Base-by-base conservation (phyloP, 805 yeast species). In the Cyberlindnera suaveolens region DNA sequence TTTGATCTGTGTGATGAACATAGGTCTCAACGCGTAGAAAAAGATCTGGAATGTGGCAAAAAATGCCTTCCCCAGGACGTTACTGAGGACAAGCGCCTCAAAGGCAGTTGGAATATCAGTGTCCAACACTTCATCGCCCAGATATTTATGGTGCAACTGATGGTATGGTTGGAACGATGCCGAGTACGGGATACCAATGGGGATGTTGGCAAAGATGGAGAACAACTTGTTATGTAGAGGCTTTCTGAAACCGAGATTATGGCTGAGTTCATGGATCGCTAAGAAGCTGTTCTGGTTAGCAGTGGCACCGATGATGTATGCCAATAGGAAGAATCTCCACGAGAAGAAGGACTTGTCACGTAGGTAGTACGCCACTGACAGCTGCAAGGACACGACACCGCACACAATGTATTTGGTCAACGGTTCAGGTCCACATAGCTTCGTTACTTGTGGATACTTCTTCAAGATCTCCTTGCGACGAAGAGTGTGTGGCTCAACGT, bases 111-210 rank as follows among this genome's bases (percentile, higher is more conserved):
- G 97, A 48, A 89, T 68, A 61, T 89, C 97, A 0, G 96, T 84
- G 64, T 89, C 97, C 53, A 77, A 78, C 40, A 73, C 70, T 54
- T 80, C 84, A 60, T 89, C 96, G 16, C 97, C 97, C 56, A 85
- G 65, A 56, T 85, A 88, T 63, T 89, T 89, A 66, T 89, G 97
- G 58, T 89, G 97, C 31, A 89, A 68, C 61, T 87, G 87, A 58
- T 89, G 97, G 62, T 89, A 89, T 7, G 96, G 96, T 47, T 53
- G 85, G 83, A 68, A 89, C 75, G 48, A 82, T 0, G 96, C 96
- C 32, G 88, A 77, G 64, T 87, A 89, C 0, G 96, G 97, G 19
- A 89, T 72, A 1, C 96, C 96, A 41, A 89, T 85, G 1, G 96
- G 96, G 32, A 86, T 65, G 60, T 89, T 89, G 31, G 88, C 75